Base-by-base conservation (phyloP, 345 rosid genomes). In the Moricandia arvensis region DNA sequence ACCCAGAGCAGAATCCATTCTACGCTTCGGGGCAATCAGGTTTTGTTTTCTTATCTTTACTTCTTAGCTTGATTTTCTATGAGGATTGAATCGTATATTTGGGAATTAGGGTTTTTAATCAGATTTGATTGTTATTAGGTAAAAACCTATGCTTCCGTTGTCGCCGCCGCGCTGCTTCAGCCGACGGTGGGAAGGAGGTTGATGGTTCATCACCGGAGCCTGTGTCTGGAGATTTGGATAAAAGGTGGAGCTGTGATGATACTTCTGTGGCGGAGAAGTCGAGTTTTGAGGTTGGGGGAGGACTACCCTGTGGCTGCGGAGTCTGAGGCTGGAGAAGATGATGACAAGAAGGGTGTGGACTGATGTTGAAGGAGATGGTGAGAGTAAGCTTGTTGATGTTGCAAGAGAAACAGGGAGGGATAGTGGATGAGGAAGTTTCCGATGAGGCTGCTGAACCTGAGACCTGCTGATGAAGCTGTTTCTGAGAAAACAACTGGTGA, bases 151-250 rank as follows among this genome's bases (percentile, higher is more conserved):
- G 78, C 80, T 58, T 75, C 82, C 21, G 78, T 78, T 78, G 82
- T 73, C 24, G 78, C 78, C 78, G 78, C 82, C 67, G 78, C 67
- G 70, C 82, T 49, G 63, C n/a, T n/a, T n/a, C 74, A 49, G 51
- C 65, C 37, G 59, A 58, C 34, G 86, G 83, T 37, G 84, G 41
- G 8, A 89, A 86, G 83, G 90, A 76, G 75, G 72, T 87, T 7
- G 85, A 83, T n/a, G n/a, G n/a, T 59, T 68, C 84, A 15, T 81
- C 80, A 2, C 16, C 76, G 34, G 79, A 80, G 5, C 15, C 64
- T 72, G 61, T 41, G 64, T 74, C 67, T 55, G 87, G 35, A 6
- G 7, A n/a, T n/a, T n/a, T n/a, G n/a, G n/a, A n/a, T n/a, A n/a
- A n/a, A n/a, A n/a, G n/a, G n/a, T n/a, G n/a, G n/a, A n/a, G n/a